These are phyloP conservation scores for Diaporthe batatas DNA, from an alignment of 2,329 filamentous ascomycete species.

Conservation along the genomic window DNA sequence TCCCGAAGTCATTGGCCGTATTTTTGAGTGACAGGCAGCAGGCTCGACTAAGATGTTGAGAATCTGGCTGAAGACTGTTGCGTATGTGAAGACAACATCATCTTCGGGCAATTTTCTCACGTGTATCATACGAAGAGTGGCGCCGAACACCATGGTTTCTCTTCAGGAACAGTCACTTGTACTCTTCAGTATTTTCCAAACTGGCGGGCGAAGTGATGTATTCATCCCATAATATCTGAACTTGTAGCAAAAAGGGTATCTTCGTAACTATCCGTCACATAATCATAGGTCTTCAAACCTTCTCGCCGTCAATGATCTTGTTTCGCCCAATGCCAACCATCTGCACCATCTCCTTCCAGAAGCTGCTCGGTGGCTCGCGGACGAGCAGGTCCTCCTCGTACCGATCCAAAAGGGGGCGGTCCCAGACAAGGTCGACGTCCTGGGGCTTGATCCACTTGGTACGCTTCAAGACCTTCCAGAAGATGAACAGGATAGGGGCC, in stretches of 20 bases:
- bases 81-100: too few relatives aligned
- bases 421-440: slow-evolving; percentile 73
- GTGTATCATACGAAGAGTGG: too few relatives aligned
- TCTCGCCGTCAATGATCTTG: slow-evolving; percentile 22
- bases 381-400: slow-evolving; percentile 46
- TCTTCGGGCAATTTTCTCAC: too few relatives aligned
- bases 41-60: too few relatives aligned
- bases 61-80: too few relatives aligned
- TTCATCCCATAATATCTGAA: not conserved
- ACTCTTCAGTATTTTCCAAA: not conserved
- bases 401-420: slow-evolving; percentile 69
- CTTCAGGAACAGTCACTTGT: too few relatives aligned
- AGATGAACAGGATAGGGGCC: slow-evolving; percentile 64
- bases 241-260: not conserved
- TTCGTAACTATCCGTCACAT: not conserved
- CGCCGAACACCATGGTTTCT: too few relatives aligned
- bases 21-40: too few relatives aligned
- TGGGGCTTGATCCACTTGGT: slow-evolving; percentile 67
- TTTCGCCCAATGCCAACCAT: slow-evolving; percentile 35
- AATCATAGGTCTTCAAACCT: not conserved
- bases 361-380: slow-evolving; percentile 31
- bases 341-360: slow-evolving; percentile 42
- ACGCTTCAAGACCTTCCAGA: slow-evolving; percentile 74
- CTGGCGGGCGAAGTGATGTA: not conserved
- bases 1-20: too few relatives aligned